Conservation (phyloP, 2,329 filamentous ascomycete species). For the Pseudogymnoascus sp. region DNA sequence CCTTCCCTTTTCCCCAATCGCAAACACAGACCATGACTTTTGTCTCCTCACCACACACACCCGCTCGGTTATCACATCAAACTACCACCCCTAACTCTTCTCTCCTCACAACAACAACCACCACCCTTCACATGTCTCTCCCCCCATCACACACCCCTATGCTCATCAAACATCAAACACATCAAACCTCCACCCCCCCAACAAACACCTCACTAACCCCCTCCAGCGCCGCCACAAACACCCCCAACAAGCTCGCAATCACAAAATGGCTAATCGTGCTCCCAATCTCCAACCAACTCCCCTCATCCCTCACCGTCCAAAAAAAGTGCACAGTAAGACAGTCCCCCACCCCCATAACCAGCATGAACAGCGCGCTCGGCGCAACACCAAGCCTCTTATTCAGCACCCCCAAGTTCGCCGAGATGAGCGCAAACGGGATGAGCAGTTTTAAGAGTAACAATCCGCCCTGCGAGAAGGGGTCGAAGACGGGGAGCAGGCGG, state of each 20-base stretch:
- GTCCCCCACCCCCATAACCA: slow-evolving; percentile 86
- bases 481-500: slow-evolving; percentile 83
- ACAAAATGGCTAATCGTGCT: slow-evolving; percentile 93
- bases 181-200: slow-evolving; percentile 62
- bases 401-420: slow-evolving; percentile 86
- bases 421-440: slow-evolving; percentile 87
- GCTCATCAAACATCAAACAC: neutral
- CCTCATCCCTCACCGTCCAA: slow-evolving; percentile 94
- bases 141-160: neutral
- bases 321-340: slow-evolving; percentile 94
- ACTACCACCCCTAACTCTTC: neutral
- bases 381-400: slow-evolving; percentile 78
- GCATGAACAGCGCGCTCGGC: slow-evolving; percentile 85
- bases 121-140: neutral
- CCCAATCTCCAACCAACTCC: slow-evolving; percentile 94
- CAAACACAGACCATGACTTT: neutral
- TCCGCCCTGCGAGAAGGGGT: slow-evolving; percentile 84
- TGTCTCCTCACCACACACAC: neutral
- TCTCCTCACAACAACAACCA: neutral
- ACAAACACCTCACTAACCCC: slow-evolving; percentile 78
- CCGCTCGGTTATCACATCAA: neutral
- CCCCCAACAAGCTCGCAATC: slow-evolving; percentile 80
- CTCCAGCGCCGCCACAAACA: slow-evolving; percentile 86
- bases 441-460: slow-evolving; percentile 83
- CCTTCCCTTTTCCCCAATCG: neutral